Conservation (phyloP, 2,329 filamentous ascomycete genomes). For the Ceratocystiopsis minuta region DNA sequence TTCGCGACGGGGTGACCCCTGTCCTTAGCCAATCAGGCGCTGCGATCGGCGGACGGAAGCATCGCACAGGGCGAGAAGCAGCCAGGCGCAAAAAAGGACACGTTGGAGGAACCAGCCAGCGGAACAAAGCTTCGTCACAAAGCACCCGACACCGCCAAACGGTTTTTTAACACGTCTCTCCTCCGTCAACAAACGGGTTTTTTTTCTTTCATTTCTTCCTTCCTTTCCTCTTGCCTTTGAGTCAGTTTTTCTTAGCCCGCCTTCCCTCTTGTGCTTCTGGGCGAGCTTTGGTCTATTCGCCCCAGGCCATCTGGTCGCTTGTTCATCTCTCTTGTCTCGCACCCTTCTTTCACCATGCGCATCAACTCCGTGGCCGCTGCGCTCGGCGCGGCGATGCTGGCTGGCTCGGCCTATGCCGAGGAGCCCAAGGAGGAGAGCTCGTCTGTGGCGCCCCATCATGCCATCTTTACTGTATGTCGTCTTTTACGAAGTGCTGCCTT, state of each 20-base stretch:
- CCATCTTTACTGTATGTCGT: conserved; percentile 69
- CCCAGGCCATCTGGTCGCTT: not conserved
- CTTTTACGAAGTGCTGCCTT: too few species aligned
- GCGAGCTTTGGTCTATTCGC: not conserved
- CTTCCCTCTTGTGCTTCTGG: not conserved
- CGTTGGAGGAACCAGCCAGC: conserved; percentile 7
- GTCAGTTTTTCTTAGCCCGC: too few species aligned
- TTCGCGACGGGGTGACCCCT: too few species aligned
- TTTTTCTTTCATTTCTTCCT: conserved; percentile 1
- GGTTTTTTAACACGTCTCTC: conserved; percentile 2
- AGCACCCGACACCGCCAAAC: conserved; percentile 2
- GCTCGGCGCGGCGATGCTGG: conserved; percentile 55
- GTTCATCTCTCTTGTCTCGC: not conserved
- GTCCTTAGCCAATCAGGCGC: too few species aligned
- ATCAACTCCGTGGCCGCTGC: conserved; percentile 63
- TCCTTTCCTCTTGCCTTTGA: not conserved
- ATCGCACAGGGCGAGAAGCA: not conserved
- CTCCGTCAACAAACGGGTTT: not conserved
- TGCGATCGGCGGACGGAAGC: too few species aligned
- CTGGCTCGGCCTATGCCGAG: conserved; percentile 51
- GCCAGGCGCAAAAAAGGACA: conserved; percentile 10
- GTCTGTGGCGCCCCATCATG: conserved; percentile 42
- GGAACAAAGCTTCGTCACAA: not conserved
- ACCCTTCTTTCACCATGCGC: conserved; percentile 41
- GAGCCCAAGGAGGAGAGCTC: conserved; percentile 34